Conservation (phyloP, 768 basidiomycete genomes). For the Symmetrospora coprosmae region DNA sequence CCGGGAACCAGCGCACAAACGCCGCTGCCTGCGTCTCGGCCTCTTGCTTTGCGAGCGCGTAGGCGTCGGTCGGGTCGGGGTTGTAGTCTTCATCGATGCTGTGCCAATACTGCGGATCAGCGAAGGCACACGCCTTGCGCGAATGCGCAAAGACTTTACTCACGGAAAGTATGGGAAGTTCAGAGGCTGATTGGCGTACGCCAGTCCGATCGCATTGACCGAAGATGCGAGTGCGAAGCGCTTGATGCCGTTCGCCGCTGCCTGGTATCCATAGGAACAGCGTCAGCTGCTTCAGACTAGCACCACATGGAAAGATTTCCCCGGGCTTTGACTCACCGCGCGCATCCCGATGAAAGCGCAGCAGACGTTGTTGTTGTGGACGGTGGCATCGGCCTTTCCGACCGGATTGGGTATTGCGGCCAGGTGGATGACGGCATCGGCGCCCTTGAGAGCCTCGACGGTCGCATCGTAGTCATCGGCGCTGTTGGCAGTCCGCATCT, state of each 20-base stretch:
- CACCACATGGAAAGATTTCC: no score
- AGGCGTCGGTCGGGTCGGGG: neutral
- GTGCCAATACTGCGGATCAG: no score
- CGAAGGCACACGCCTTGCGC: no score
- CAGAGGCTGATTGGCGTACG: neutral
- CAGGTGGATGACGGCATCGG: conserved; percentile 14
- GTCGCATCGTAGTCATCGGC: conserved; percentile 9
- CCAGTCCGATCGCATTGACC: conserved; percentile 13
- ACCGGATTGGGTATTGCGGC: conserved; percentile 9
- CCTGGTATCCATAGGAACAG: no score
- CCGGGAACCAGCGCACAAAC: conserved; percentile 4
- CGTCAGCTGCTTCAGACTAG: no score
- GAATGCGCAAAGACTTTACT: neutral
- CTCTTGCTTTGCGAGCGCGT: conserved; percentile 3
- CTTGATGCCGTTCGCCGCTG: conserved; percentile 20
- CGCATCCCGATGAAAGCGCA: conserved; percentile 7
- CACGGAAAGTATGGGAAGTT: conserved; percentile 19
- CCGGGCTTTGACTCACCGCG: no score
- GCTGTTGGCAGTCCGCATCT: conserved; percentile 5
- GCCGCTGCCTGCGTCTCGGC: conserved; percentile 1
- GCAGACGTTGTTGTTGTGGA: conserved; percentile 13
- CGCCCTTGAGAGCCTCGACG: conserved; percentile 5
- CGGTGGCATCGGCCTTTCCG: conserved; percentile 4
- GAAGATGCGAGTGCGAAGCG: conserved; percentile 8
- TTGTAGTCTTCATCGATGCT: neutral